Conservation (phyloP, 2,329 filamentous ascomycete genomes). For the Penicillium hordei region DNA sequence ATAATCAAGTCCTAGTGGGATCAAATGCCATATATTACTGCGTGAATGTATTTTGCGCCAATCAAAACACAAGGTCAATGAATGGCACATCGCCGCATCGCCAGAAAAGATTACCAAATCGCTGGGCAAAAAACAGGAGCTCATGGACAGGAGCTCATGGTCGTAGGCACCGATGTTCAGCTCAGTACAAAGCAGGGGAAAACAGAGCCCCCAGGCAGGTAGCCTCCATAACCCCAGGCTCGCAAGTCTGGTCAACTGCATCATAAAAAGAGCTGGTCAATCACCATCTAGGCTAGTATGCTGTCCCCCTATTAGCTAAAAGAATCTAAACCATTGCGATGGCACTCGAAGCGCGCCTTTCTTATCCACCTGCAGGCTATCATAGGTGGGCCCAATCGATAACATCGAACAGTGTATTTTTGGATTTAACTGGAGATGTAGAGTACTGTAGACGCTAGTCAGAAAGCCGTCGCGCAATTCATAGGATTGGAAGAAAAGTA, state of each 20-base stretch:
- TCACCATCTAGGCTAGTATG: background rate
- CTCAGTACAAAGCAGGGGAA: background rate
- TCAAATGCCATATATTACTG: background rate
- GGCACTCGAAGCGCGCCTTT: background rate
- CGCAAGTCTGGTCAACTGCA: background rate
- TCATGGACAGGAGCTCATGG: too few species aligned
- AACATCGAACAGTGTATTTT: background rate
- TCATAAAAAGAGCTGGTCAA: background rate
- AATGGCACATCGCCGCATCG: background rate
- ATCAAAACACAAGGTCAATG: background rate
- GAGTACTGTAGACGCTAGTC: conserved; percentile 27
- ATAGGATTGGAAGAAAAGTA: background rate
- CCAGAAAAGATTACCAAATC: background rate
- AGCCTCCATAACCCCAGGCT: background rate
- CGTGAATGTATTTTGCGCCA: background rate
- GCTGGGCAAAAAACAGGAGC: background rate
- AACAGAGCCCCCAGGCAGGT: background rate
- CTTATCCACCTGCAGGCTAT: background rate
- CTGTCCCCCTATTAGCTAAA: background rate
- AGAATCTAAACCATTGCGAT: background rate
- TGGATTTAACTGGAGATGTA: conserved; percentile 40
- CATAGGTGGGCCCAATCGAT: background rate
- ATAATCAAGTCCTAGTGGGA: background rate
- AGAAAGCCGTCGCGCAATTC: background rate
- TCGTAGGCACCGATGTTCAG: background rate